Evolutionary conservation across 768 basidiomycete genomes (phyloP).

Genomic region (Amyloporia xantha): DNA sequence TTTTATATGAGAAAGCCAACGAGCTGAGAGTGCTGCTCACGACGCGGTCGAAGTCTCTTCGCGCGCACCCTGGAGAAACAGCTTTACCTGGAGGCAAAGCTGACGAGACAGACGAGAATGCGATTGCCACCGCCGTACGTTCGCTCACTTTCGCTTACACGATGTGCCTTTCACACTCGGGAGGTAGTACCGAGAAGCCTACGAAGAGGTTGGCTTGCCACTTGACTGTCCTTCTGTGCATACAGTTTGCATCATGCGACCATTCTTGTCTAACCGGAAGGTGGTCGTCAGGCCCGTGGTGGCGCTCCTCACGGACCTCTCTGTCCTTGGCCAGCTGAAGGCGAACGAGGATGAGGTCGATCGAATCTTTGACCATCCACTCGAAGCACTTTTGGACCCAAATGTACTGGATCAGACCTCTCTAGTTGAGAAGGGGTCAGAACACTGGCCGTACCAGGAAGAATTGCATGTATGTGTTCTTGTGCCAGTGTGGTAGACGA

Average conservation of each 20-base stretch:
- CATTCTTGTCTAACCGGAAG: conserved; percentile 59
- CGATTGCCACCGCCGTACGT: conserved; percentile 72
- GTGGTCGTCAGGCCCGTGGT: conserved; percentile 78
- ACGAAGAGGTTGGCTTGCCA: conserved; percentile 78
- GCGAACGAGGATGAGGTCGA: conserved; percentile 68
- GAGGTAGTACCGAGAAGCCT: too few species aligned
- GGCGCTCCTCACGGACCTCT: conserved; percentile 52
- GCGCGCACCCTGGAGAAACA: conserved; percentile 76
- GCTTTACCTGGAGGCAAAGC: conserved; percentile 79
- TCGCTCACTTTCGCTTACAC: not conserved
- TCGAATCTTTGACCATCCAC: conserved; percentile 72
- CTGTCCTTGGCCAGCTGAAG: conserved; percentile 43
- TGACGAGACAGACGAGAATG: conserved; percentile 56
- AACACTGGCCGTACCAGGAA: conserved; percentile 76
- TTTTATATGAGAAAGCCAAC: conserved; percentile 68
- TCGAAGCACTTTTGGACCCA: conserved; percentile 68
- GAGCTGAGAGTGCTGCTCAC: conserved; percentile 74
- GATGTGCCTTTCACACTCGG: conserved; percentile 44
- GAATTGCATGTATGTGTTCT: conserved; percentile 56
- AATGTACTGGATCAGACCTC: conserved; percentile 34
- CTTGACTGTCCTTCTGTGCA: conserved; percentile 49
- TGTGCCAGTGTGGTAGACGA: not conserved
- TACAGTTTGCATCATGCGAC: conserved; percentile 53
- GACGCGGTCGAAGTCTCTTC: conserved; percentile 70
- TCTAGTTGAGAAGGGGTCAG: conserved; percentile 52